Conservation (phyloP, 139 green algal genomes). For the Tetraselmis striata region DNA sequence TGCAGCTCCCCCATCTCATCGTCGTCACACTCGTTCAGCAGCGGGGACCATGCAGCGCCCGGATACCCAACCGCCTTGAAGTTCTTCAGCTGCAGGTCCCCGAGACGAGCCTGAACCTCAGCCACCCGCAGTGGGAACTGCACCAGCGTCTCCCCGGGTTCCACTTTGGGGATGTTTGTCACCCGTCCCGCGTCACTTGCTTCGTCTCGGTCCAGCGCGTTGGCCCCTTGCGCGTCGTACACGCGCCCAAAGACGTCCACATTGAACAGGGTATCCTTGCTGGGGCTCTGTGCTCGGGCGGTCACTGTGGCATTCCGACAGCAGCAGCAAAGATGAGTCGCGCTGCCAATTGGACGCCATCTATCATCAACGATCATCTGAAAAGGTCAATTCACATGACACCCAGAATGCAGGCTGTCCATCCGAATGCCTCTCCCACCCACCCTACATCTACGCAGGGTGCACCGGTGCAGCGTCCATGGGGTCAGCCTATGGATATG, state of each 20-base stretch:
- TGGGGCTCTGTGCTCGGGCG: neutral
- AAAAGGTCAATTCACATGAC: no score
- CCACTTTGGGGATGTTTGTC: constrained; percentile 3
- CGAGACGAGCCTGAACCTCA: neutral
- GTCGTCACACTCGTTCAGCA: neutral
- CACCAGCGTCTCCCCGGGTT: neutral
- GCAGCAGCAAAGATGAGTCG: no score
- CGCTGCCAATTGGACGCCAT: no score
- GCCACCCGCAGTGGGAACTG: constrained; percentile 3
- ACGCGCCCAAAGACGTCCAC: constrained; percentile 10
- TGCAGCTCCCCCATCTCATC: constrained; percentile 8
- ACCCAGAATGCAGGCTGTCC: no score
- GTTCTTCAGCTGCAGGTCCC: neutral
- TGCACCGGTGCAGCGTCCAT: no score
- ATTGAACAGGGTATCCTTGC: constrained; percentile 2
- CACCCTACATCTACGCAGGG: no score
- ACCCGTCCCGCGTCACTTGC: neutral
- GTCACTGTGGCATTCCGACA: no score
- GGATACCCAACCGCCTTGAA: constrained; percentile 4
- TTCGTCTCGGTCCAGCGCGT: neutral
- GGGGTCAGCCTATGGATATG: no score
- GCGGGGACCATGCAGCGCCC: neutral
- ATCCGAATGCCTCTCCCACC: no score
- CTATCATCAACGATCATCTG: no score
- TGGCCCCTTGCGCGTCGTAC: constrained; percentile 8